A percentile compares a stretch with the other conserved stretches of the same genome.
These are phyloP conservation scores for Colletotrichum sp. DNA, from an alignment of 2,329 filamentous ascomycete species.

Conservation along the genomic window DNA sequence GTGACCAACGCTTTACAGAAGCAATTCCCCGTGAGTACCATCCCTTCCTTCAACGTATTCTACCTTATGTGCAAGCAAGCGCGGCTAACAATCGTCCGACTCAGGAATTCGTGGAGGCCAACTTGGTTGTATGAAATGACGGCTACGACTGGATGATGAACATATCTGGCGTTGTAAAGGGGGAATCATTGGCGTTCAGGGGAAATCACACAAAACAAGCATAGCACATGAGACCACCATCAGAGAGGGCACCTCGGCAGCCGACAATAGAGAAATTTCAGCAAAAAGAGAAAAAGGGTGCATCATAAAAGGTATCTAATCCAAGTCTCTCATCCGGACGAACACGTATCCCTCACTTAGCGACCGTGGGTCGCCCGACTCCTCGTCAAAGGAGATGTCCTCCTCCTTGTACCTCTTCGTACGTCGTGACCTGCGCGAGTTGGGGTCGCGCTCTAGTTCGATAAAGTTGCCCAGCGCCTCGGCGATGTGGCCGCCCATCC, in stretches of 20 bases:
- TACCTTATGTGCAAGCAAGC: conserved; percentile 5
- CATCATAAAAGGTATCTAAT: conserved; percentile 36
- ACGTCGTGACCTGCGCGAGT: conserved; percentile 25
- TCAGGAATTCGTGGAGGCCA: conserved; percentile 60
- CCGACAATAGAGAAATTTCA: neutral
- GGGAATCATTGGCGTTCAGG: conserved; percentile 5
- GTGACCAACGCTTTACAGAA: conserved; percentile 81
- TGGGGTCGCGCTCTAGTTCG: conserved; percentile 11
- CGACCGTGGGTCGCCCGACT: conserved; percentile 47
- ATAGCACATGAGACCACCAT: conserved; percentile 10
- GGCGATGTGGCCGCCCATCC: conserved; percentile 64
- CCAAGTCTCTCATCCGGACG: conserved; percentile 55
- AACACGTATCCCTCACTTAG: conserved; percentile 59
- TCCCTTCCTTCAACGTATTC: conserved; percentile 15
- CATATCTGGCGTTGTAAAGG: conserved; percentile 4
- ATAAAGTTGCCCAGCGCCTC: conserved; percentile 52
- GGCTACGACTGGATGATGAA: neutral
- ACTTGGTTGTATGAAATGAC: conserved; percentile 46
- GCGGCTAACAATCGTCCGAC: neutral
- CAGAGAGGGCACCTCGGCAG: neutral
- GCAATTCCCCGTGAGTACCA: conserved; percentile 69
- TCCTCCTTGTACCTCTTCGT: conserved; percentile 41
- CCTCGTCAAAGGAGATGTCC: conserved; percentile 49
- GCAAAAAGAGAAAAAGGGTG: neutral
- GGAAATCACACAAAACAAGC: conserved; percentile 6